phyloP scores from a whole-genome alignment of 1,139 yeast species.

The Nakaseomyces bracarensis region DNA sequence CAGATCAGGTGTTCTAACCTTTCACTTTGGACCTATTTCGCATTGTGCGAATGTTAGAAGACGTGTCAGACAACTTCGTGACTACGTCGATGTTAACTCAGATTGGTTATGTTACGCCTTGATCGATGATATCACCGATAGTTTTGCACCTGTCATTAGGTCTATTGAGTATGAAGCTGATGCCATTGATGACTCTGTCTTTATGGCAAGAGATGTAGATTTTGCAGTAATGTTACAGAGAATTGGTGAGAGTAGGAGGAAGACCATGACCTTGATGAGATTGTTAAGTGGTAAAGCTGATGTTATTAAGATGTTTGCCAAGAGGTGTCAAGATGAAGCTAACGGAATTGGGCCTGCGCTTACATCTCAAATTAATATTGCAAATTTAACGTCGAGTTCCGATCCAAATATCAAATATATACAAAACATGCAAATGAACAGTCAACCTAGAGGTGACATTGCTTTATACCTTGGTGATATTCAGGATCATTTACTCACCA shows the following conservation, averaged over 20 bases:
- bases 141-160: constrained; percentile 84
- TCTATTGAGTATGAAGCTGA: constrained; percentile 87
- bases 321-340: constrained; percentile 73
- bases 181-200: constrained; percentile 79
- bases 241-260: constrained; percentile 82
- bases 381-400: constrained; percentile 27
- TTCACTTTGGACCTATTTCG: constrained; percentile 73
- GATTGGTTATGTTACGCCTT: constrained; percentile 94
- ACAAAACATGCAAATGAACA: constrained; percentile 22
- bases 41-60: constrained; percentile 86
- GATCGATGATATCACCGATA: constrained; percentile 89
- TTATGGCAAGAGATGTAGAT: constrained; percentile 53
- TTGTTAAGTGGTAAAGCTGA: constrained; percentile 91
- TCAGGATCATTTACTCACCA: constrained; percentile 93
- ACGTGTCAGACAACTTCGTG: constrained; percentile 83
- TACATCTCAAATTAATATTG: constrained; percentile 34
- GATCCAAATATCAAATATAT: constrained; percentile 5
- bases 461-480: constrained; percentile 91
- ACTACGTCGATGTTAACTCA: constrained; percentile 76
- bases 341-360: constrained; percentile 34
- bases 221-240: constrained; percentile 65
- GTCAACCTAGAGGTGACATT: constrained; percentile 74
- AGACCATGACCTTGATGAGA: constrained; percentile 88
- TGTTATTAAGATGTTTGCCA: constrained; percentile 94
- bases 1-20: constrained; percentile 72